Evolutionary conservation across 371 early-diverging fungal species (phyloP).

Genomic region (Mucor saturninus): DNA sequence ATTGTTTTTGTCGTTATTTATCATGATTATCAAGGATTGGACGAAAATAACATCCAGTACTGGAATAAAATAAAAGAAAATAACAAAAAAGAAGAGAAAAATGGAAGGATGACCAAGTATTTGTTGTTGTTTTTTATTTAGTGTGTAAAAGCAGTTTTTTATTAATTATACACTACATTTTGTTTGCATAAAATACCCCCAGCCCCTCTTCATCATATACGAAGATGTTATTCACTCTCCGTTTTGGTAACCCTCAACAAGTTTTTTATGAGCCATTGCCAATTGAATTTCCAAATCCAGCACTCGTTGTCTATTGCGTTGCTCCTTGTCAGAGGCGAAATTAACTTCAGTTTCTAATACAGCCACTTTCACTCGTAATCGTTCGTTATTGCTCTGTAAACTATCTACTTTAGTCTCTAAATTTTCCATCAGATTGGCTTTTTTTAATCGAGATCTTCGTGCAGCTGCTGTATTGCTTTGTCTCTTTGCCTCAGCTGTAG

Average conservation of each 20-base stretch:
- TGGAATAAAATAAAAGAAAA: neutral
- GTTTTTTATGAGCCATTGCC: constrained; percentile 38
- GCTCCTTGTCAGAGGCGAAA: constrained; percentile 57
- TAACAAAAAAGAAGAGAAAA: neutral
- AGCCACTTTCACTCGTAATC: constrained; percentile 62
- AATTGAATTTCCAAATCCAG: constrained; percentile 68
- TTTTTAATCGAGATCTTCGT: constrained; percentile 83
- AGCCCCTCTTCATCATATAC: neutral
- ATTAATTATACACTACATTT: no score
- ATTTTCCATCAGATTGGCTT: constrained; percentile 73
- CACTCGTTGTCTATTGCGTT: constrained; percentile 64
- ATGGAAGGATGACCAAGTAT: neutral
- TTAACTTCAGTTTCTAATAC: constrained; percentile 70
- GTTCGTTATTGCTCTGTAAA: constrained; percentile 71
- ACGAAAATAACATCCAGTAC: neutral
- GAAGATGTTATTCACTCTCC: neutral
- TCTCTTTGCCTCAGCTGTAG: constrained; percentile 55
- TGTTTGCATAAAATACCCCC: constrained; percentile 2
- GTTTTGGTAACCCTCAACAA: constrained; percentile 9
- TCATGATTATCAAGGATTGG: neutral
- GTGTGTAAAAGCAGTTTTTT: neutral
- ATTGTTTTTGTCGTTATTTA: neutral
- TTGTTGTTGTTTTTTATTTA: neutral
- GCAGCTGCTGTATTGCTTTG: constrained; percentile 91
- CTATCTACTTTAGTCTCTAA: constrained; percentile 75